Evolutionary conservation across 768 basidiomycete genomes (phyloP).

Genomic region (Mycena crocata): DNA sequence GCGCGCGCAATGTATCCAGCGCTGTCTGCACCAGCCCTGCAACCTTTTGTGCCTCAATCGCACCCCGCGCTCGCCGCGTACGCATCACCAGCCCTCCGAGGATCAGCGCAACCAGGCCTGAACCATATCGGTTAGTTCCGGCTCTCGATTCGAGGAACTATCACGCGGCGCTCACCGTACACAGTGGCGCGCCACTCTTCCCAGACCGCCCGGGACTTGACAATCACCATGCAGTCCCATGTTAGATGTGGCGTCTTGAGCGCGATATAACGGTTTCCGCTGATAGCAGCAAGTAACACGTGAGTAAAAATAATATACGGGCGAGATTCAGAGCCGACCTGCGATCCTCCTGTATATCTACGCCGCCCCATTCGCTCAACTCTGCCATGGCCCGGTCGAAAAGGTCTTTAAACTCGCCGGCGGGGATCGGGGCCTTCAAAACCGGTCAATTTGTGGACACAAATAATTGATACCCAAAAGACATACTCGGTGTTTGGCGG

Average conservation of each 20-base stretch:
- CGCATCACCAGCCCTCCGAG: conserved; percentile 47
- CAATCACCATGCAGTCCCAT: conserved; percentile 72
- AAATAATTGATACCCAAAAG: conserved; percentile 9
- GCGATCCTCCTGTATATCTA: conserved; percentile 75
- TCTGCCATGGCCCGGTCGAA: conserved; percentile 86
- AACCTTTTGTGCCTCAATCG: conserved; percentile 72
- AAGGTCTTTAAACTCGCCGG: conserved; percentile 72
- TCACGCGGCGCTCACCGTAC: conserved; percentile 58
- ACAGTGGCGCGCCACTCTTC: conserved; percentile 72
- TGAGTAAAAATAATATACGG: conserved; percentile 32
- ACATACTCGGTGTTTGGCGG: conserved; percentile 57
- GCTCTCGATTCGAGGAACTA: background rate
- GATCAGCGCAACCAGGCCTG: conserved; percentile 48
- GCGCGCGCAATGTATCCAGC: conserved; percentile 82
- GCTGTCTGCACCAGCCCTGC: conserved; percentile 82
- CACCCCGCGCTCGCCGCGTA: conserved; percentile 60
- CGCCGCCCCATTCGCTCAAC: conserved; percentile 77
- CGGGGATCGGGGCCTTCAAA: conserved; percentile 33
- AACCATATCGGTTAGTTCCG: conserved; percentile 13
- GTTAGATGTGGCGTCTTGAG: conserved; percentile 77
- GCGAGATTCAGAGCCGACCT: conserved; percentile 41
- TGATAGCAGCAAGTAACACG: too few species aligned
- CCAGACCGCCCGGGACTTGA: conserved; percentile 77
- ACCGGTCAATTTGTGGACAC: background rate
- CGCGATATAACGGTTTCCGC: conserved; percentile 80